Percentiles rank a stretch among this genome's conserved stretches.
Conservation (phyloP, 129 eudicot genomes). For the Flaveria ramosissima region DNA sequence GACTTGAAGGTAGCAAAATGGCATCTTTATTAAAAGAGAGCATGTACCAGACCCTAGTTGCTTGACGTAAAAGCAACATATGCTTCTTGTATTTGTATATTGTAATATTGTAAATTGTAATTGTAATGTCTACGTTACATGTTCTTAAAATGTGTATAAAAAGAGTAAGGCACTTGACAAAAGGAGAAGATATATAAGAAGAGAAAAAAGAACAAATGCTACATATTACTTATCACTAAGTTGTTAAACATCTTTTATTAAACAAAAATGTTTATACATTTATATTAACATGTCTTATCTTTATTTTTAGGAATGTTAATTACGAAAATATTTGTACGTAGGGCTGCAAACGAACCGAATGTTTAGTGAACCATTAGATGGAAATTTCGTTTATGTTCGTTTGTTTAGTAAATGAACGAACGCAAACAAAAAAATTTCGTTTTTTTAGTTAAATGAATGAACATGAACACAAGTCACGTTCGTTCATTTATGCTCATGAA, state of each 20-base stretch:
- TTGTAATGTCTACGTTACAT: slow-evolving; percentile 23
- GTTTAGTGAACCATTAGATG: no score
- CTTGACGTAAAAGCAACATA: slow-evolving; percentile 29
- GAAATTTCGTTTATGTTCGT: no score
- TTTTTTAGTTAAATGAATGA: no score
- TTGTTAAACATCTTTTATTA: neutral
- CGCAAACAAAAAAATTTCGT: no score
- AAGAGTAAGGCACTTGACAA: neutral
- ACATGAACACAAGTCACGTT: no score
- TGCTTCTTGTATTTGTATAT: neutral
- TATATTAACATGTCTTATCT: neutral
- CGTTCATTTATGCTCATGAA: no score
- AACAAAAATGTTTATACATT: no score
- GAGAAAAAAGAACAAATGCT: neutral
- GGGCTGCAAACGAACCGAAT: no score
- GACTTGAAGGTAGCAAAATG: slow-evolving; percentile 3
- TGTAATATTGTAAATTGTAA: neutral
- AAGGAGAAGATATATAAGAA: neutral
- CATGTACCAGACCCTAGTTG: slow-evolving; percentile 16
- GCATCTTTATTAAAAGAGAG: neutral
- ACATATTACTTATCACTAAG: neutral
- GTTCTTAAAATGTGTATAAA: neutral
- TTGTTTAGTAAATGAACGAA: no score
- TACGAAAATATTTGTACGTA: neutral
- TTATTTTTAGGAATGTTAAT: neutral